Evolutionary conservation across 495 filamentous ascomycete genomes (phyloP).

Genomic region (Gamarada debralockiae): DNA sequence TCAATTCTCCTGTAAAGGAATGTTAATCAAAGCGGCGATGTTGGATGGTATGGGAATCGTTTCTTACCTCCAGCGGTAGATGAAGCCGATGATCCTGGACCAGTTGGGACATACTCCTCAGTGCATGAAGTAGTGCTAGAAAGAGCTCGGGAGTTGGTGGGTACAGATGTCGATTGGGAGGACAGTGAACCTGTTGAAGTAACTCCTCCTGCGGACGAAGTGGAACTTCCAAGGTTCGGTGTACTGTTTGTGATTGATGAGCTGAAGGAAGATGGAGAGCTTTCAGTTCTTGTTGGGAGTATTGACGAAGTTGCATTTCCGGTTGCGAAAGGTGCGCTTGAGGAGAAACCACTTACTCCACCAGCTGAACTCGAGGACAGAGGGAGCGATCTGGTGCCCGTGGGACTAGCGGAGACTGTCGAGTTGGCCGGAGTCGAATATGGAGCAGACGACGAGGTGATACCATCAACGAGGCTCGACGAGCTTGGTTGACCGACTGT

Average conservation of each 20-base stretch:
- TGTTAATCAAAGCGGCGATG: neutral
- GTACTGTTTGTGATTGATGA: neutral
- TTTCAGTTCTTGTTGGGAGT: neutral
- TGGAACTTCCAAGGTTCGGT: neutral
- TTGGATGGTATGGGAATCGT: neutral
- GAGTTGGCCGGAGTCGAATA: slow-evolving; percentile 1
- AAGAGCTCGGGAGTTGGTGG: neutral
- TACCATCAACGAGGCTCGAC: no score
- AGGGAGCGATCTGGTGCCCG: neutral
- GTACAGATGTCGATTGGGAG: neutral
- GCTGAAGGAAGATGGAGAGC: neutral
- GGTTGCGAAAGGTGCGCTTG: neutral
- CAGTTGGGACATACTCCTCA: neutral
- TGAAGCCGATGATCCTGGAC: neutral
- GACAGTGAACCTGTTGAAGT: neutral
- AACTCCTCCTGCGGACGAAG: neutral
- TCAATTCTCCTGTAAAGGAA: neutral
- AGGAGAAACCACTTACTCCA: neutral
- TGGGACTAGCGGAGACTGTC: slow-evolving; percentile 4
- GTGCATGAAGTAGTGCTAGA: neutral
- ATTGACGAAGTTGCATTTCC: neutral
- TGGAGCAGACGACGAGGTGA: neutral
- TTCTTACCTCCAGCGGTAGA: neutral
- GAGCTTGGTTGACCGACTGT: no score
- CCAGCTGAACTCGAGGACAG: neutral